These are phyloP conservation scores for Ceratocystis destructans DNA, from an alignment of 2,329 filamentous ascomycete species.

Conservation along the genomic window DNA sequence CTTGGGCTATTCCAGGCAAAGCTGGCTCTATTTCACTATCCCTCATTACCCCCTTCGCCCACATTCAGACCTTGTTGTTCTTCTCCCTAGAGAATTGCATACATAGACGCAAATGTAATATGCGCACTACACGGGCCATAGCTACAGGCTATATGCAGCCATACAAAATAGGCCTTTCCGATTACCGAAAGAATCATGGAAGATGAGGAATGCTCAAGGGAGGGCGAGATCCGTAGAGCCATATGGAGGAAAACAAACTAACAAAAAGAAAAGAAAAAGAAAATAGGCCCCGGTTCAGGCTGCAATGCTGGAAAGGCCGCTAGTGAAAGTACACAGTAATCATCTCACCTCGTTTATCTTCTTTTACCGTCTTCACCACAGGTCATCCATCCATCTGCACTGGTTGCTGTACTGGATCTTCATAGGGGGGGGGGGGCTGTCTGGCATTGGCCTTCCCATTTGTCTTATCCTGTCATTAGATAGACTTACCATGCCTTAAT, in stretches of 20 bases:
- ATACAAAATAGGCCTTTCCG: neutral
- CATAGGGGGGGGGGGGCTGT: too few species aligned
- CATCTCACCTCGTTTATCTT: neutral
- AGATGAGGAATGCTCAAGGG: neutral
- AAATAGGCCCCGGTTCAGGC: neutral
- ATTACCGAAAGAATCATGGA: conserved; percentile 1
- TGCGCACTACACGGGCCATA: too few species aligned
- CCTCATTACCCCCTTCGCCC: neutral
- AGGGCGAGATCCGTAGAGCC: neutral
- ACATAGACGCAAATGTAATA: neutral
- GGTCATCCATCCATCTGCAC: neutral
- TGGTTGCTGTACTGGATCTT: neutral
- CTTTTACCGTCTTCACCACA: neutral
- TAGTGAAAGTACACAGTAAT: neutral
- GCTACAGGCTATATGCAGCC: neutral
- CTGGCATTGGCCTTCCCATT: neutral
- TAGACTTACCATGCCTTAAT: neutral
- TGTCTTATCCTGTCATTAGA: neutral
- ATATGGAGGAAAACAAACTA: neutral
- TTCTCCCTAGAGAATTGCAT: neutral
- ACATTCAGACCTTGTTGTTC: neutral
- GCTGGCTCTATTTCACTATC: neutral
- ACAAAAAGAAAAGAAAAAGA: neutral
- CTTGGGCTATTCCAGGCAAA: neutral
- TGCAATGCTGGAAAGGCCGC: neutral